Evolutionary conservation across 2,329 filamentous ascomycete species (phyloP).

Genomic region (Fusarium sp.): DNA sequence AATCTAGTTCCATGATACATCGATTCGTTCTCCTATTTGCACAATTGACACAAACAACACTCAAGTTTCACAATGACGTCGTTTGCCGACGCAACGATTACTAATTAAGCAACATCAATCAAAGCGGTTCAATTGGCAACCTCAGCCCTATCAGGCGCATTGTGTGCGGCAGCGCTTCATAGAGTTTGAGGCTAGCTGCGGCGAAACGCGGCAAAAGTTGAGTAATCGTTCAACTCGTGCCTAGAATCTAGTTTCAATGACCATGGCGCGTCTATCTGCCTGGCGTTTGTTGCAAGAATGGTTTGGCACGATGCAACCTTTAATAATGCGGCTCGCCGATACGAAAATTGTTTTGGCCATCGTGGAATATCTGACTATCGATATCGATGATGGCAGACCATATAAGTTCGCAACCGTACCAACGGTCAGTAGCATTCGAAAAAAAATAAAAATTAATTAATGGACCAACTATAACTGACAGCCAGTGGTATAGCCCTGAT

Average conservation of each 20-base stretch:
- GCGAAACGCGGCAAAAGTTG: background rate
- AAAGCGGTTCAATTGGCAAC: background rate
- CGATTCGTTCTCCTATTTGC: background rate
- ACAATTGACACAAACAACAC: too few relatives aligned
- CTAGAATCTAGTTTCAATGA: background rate
- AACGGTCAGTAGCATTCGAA: background rate
- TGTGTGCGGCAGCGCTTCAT: background rate
- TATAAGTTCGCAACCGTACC: background rate
- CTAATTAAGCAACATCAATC: background rate
- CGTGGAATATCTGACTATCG: background rate
- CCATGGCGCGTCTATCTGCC: background rate
- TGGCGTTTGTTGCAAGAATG: too few relatives aligned
- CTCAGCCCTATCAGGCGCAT: background rate
- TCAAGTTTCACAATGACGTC: background rate
- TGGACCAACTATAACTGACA: background rate
- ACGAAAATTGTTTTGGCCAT: background rate
- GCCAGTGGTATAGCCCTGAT: background rate
- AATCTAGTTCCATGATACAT: background rate
- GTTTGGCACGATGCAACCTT: background rate
- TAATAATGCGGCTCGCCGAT: background rate
- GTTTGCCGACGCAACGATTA: background rate
- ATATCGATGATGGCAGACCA: background rate
- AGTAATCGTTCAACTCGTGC: background rate
- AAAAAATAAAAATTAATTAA: fast-evolving
- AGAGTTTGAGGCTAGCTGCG: background rate